phyloP scores from a whole-genome alignment of 2,329 filamentous ascomycete species.

The Stemphylium beticola region DNA sequence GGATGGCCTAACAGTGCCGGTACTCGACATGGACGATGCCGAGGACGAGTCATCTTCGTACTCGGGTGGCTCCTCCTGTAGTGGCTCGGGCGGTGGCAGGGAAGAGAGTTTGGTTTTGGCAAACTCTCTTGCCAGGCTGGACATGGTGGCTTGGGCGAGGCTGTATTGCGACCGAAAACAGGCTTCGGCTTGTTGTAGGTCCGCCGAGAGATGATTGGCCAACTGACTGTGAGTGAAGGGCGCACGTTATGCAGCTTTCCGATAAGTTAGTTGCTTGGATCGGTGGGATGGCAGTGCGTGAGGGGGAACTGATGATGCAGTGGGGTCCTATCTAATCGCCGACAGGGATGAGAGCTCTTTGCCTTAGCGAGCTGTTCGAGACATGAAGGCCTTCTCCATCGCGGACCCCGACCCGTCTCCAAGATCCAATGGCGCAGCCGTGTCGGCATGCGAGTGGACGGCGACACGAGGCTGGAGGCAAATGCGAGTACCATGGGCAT shows the following conservation, averaged over 20 bases:
- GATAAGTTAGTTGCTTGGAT: conserved; percentile 9
- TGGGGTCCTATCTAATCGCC: conserved; percentile 13
- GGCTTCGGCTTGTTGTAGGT: conserved; percentile 7
- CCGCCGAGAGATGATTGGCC: conserved; percentile 15
- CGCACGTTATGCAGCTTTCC: conserved; percentile 9
- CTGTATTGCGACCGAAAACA: conserved; percentile 8
- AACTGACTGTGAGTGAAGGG: not conserved
- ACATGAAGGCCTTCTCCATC: not conserved
- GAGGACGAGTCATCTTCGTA: conserved; percentile 59
- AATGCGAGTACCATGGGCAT: conserved; percentile 3
- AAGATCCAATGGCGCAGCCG: conserved; percentile 3
- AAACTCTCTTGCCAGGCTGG: conserved; percentile 79
- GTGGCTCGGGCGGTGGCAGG: conserved; percentile 61
- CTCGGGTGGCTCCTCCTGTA: conserved; percentile 56
- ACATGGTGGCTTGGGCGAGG: conserved; percentile 62
- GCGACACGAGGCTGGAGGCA: not conserved
- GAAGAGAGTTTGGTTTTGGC: conserved; percentile 74
- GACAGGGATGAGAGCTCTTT: conserved; percentile 17
- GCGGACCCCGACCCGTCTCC: not conserved
- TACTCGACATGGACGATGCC: conserved; percentile 86
- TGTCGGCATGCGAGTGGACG: not conserved
- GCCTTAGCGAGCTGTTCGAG: conserved; percentile 12
- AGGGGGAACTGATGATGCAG: conserved; percentile 4
- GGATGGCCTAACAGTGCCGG: conserved; percentile 87
- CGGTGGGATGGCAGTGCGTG: conserved; percentile 13